Evolutionary conservation across 306 rosid genomes (phyloP), one percentile per base, ranked within the genome.

Genomic region (Quercus berberidifolia): DNA sequence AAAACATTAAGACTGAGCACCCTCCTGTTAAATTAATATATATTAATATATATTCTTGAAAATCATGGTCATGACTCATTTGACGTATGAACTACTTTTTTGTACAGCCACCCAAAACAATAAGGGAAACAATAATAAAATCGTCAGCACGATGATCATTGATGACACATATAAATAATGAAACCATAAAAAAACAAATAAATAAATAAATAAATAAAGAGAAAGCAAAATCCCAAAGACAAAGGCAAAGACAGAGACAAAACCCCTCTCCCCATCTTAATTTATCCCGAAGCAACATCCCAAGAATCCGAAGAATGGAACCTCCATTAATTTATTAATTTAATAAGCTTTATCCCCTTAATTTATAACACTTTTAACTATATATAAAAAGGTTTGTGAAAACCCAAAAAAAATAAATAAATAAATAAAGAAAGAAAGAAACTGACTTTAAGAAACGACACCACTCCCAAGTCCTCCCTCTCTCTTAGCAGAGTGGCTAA

Each of bases 231-330:
- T 70, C 58, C 6, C 59, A 38, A 38, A 38, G 43, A 6, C 43
- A 38, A 38, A 38, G 20, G 46, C 62, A 62, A 60, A 59, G 6
- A 26, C 63, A 71, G 17, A 17, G 49, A 70, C 76, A 78, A 46
- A 49, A 49, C 54, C 52, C 81, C 25, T 25, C 60, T 25, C 60
- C 17, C 14, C 55, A 15, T 73, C 54, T 10, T 15, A 31, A 5
- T 67, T 55, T 51, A 33, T 77, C 69, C 76, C 5, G 55, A 69
- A 71, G 33, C 77, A 19, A 46, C 23, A 41, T n/a, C 71, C 71
- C 82, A 28, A 71, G 62, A 46, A 78, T 71, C 82, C 72, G 51
- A 71, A 59, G 62, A 71, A 71, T 19, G 76, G 58, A 25, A 41
- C 15, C 58, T 17, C 20, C 1, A 71, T 15, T 38, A 5, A 43